Evolutionary conservation across 345 rosid genomes (phyloP).

Genomic region (Euclidium syriacum): DNA sequence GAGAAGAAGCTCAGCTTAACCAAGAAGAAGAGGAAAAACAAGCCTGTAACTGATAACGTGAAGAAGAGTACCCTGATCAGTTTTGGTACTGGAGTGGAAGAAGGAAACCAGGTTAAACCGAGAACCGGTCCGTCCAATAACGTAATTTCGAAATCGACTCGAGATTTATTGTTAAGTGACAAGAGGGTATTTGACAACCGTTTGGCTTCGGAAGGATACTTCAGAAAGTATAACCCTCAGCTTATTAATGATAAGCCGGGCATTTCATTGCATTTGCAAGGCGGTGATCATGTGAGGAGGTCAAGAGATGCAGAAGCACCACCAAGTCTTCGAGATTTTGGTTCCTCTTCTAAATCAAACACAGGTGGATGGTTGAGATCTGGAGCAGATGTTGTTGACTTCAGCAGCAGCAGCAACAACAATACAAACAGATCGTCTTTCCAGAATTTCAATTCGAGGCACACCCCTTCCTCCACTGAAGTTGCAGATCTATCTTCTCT

Average conservation of each 20-base stretch:
- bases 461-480: constrained; percentile 27
- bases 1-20: constrained; percentile 37
- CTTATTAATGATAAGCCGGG: constrained; percentile 23
- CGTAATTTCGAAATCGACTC: constrained; percentile 29
- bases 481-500: constrained; percentile 29
- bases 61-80: constrained; percentile 32
- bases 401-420: constrained; percentile 27
- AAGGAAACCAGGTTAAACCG: constrained; percentile 30
- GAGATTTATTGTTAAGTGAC: constrained; percentile 33
- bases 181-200: constrained; percentile 40
- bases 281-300: constrained; percentile 25
- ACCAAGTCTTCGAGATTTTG: constrained; percentile 32
- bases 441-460: constrained; percentile 33
- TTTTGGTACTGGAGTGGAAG: constrained; percentile 26
- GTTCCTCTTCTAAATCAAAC: constrained; percentile 34
- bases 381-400: constrained; percentile 34
- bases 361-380: constrained; percentile 30
- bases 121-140: constrained; percentile 21
- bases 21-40: constrained; percentile 57
- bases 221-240: constrained; percentile 29
- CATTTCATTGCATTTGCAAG: constrained; percentile 31
- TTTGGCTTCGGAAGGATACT: constrained; percentile 34
- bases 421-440: constrained; percentile 26
- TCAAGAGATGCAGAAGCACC: constrained; percentile 35
- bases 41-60: constrained; percentile 29